Percentiles rank a stretch among this genome's conserved stretches.
Conservation (phyloP, 495 filamentous ascomycete genomes). For the Xanthoparmelia taractica region DNA sequence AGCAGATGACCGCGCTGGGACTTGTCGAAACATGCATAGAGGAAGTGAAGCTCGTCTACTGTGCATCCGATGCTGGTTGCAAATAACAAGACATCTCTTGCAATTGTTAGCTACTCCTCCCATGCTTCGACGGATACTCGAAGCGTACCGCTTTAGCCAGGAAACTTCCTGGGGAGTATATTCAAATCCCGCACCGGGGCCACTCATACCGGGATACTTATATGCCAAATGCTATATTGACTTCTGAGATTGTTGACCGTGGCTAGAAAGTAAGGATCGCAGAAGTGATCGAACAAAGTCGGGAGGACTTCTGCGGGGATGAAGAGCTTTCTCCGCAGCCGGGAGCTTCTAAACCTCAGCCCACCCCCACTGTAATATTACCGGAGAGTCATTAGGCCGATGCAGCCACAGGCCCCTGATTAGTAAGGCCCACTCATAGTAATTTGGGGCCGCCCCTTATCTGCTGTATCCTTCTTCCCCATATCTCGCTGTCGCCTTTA, state of each 20-base stretch:
- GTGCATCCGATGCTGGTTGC: slow-evolving; percentile 80
- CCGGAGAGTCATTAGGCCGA: no score
- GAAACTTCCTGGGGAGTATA: slow-evolving; percentile 63
- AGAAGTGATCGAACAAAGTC: neutral
- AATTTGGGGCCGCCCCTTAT: no score
- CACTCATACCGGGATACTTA: slow-evolving; percentile 33
- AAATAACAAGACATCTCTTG: slow-evolving; percentile 66
- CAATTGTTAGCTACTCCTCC: slow-evolving; percentile 3
- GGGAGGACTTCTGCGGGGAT: neutral
- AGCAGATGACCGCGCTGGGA: slow-evolving; percentile 13
- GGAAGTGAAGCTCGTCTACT: slow-evolving; percentile 80
- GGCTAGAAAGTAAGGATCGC: neutral
- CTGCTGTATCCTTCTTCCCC: no score
- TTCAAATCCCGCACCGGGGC: slow-evolving; percentile 70
- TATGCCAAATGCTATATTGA: neutral
- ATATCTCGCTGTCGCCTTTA: no score
- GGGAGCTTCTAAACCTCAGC: no score
- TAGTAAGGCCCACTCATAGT: no score
- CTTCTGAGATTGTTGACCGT: neutral
- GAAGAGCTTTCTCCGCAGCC: neutral
- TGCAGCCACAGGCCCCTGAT: no score
- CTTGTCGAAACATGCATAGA: slow-evolving; percentile 53
- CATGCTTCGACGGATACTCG: neutral
- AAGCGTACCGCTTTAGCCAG: slow-evolving; percentile 62
- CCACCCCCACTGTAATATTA: no score